Percentiles rank a stretch among this genome's conserved stretches.
These are phyloP conservation scores for Apiotrichum siamense DNA, from an alignment of 1,284 basidiomycete genomes.

Conservation along the genomic window DNA sequence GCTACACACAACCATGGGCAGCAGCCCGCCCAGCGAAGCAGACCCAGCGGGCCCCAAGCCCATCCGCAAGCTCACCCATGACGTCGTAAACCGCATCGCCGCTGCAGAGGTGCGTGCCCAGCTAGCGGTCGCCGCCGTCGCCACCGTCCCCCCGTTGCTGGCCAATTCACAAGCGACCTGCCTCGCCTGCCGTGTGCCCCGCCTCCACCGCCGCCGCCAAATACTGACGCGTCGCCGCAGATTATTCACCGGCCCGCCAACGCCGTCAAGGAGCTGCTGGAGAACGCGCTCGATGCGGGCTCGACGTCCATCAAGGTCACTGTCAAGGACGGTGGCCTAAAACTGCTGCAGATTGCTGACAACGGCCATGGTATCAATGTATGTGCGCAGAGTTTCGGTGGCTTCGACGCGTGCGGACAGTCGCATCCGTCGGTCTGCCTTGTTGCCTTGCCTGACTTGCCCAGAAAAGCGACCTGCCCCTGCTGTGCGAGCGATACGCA, in stretches of 20 bases:
- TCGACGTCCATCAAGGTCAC: constrained; percentile 80
- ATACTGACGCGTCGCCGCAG: constrained; percentile 48
- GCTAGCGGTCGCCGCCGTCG: not conserved
- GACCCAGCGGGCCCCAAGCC: constrained; percentile 16
- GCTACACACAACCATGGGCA: not conserved
- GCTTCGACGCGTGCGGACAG: not conserved
- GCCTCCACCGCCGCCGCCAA: too few species aligned
- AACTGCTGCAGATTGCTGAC: constrained; percentile 91
- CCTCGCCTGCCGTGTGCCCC: too few species aligned
- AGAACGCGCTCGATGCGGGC: constrained; percentile 91
- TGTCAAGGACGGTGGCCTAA: constrained; percentile 93
- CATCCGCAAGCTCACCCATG: constrained; percentile 50
- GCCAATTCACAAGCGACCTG: not conserved
- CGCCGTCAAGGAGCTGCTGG: constrained; percentile 92
- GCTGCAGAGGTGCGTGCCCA: constrained; percentile 52
- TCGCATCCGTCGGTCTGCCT: not conserved
- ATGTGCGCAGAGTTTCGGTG: constrained; percentile 26
- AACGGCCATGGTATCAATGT: constrained; percentile 92
- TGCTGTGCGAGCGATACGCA: constrained; percentile 91
- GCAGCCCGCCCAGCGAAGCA: not conserved
- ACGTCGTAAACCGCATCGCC: constrained; percentile 58
- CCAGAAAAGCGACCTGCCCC: constrained; percentile 68
- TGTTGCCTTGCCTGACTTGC: too few species aligned
- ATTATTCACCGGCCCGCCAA: constrained; percentile 95
- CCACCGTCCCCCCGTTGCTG: not conserved